Base-by-base conservation (phyloP, 768 basidiomycete species). In the Clathrus columnatus region DNA sequence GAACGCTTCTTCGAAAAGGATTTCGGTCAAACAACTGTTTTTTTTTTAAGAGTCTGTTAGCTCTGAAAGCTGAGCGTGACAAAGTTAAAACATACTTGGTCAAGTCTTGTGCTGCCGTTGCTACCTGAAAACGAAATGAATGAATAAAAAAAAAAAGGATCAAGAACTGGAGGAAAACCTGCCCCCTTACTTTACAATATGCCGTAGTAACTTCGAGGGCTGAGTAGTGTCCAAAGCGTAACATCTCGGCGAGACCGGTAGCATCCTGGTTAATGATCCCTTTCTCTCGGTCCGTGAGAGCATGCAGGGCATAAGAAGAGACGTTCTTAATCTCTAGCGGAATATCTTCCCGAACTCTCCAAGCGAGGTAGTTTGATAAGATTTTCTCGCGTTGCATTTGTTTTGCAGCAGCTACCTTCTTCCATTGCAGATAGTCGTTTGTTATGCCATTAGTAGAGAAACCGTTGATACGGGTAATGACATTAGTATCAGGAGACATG, bases 1-100 rank as follows among this genome's bases (percentile, higher is more conserved):
- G 43, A 80, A 65, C 3, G 73, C 78, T n/a, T 76, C 70, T 20
- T 78, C 74, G 57, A 81, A 70, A 58, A 80, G 81, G 48, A 83
- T 76, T 57, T 83, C 81, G 16, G 79, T 78, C 20, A 82, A 64
- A 61, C 80, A 82, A 59, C 54, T 55, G n/a, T n/a, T n/a, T n/a
- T 47, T 32, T 23, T 27, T 21, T 17, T 10, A 28, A 8, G 17
- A 46, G 26, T 47, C 27, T 23, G 20, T 42, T n/a, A 51, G 42
- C 26, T 43, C 26, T 44, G 18, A 43, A 8, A 43, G 41, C 14
- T 28, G n/a, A 24, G 23, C 18, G 17, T 32, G 21, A 32, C 26
- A 18, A 24, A 44, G 24, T 30, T 28, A 16, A 20, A 8, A 48
- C 44, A 29, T 18, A 55, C 57, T 70, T 70, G 16, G 65, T 66